Conservation (phyloP, 352 stramenopile genomes). For the Phytopythium boreale region DNA sequence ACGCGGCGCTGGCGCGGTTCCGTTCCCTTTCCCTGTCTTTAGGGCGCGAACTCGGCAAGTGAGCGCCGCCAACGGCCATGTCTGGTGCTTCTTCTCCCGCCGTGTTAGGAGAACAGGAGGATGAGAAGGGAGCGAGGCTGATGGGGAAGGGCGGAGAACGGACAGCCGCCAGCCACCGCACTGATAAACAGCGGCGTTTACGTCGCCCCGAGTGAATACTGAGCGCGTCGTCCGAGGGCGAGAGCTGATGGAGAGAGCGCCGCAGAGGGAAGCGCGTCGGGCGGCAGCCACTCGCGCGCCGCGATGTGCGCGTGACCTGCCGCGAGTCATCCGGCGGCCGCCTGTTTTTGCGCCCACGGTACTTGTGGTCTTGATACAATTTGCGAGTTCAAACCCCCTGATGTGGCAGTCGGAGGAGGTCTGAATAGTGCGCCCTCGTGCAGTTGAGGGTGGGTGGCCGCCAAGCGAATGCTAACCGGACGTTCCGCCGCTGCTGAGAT, state of each 20-base stretch:
- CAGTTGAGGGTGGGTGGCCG: not conserved
- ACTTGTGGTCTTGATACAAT: not conserved
- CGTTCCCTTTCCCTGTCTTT: not conserved
- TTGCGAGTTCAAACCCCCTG: not conserved
- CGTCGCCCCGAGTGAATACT: not conserved
- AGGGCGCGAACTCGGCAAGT: slow-evolving; percentile 1
- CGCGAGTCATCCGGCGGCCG: slow-evolving; percentile 5
- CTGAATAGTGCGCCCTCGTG: not conserved
- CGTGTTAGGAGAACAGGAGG: not conserved
- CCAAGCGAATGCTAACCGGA: slow-evolving; percentile 2
- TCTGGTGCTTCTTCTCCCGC: not conserved
- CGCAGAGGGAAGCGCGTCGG: not conserved
- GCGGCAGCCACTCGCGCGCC: slow-evolving; percentile 5
- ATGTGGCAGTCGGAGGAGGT: not conserved
- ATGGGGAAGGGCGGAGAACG: not conserved
- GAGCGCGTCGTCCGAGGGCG: not conserved
- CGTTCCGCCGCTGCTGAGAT: not conserved
- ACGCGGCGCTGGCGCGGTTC: slow-evolving; percentile 2
- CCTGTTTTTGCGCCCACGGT: slow-evolving; percentile 9
- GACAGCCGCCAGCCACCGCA: not conserved
- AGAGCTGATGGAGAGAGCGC: not conserved
- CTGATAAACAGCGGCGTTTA: slow-evolving; percentile 2
- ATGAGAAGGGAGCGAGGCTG: not conserved
- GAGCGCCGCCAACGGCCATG: not conserved
- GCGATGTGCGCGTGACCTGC: slow-evolving; percentile 3